Evolutionary conservation across 2,329 filamentous ascomycete genomes (phyloP), one percentile per base, ranked within the genome.

Genomic region (Hirsutella rhossiliensis): DNA sequence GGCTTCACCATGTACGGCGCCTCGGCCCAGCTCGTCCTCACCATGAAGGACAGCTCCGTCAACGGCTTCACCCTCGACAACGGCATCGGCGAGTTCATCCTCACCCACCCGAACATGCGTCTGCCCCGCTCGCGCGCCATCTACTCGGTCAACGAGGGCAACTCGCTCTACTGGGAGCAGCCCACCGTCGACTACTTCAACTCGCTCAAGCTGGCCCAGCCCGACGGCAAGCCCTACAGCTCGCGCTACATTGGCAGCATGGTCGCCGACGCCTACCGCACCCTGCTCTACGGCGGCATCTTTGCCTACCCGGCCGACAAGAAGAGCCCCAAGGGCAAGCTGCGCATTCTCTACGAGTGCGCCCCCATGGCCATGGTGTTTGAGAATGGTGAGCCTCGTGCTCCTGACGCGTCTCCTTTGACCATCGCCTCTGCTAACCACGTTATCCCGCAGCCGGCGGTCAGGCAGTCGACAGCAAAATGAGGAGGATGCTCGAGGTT

Each of bases 1-100:
- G 92, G 92, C n/a, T 98, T 98, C 76, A 98, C 92, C 66, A 98
- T 98, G 92, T 98, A 98, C 68, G 92, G 92, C 60, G 92, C 92
- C 54, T 96, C 89, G 3, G 82, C 92, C 4, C 90, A 97, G 71
- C 76, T 98, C 39, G 92, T 98, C 57, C 84, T 98, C 61, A 98
- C 92, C 54, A 96, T 97, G 88, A 86, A 84, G 67, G 87, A 82
- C 53, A 86, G 89, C 51, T 77, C 69, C 49, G 92, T 98, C 66
- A 96, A 97, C 67, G 92, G 92, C 57, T 98, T 98, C 75, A 98
- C 92, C 23, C 80, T 98, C 57, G 92, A 98, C 71, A 94, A 86
- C 64, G 86, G 88, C 17, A 80, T 98, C 41, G 92, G 92, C 68
- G 92, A 98, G 74, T 98, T 98, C 72, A 98, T 98, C 67, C 78